Base-by-base conservation (phyloP, 1,284 basidiomycete species). In the Schizophyllum amplum region DNA sequence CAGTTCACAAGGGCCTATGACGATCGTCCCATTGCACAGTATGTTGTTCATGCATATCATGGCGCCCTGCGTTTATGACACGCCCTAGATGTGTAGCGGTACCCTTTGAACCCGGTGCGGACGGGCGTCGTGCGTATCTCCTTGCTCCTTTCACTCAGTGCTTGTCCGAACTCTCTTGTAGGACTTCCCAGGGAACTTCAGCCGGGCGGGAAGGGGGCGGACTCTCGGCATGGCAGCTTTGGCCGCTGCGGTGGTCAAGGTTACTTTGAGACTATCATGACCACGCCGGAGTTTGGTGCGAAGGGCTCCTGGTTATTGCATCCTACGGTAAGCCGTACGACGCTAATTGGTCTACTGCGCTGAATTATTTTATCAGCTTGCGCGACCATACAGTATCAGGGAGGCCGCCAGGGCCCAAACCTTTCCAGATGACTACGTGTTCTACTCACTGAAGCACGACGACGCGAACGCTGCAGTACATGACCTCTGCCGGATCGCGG, bases 241-340 rank as follows among this genome's bases (percentile, higher is more conserved):
- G 58, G 60, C 3, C 58, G 57, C 11, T 50, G 57, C 4, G 53
- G 53, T 20, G 21, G 0, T 0, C 9, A 57, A 11, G 52, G 49
- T 0, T 23, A 24, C 13, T 61, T 59, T 47, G 53, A 55, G 25
- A 61, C 60, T 2, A 58, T 56, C 1, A 22, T 61, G 52, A 61
- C 60, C 21, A 24, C 21, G 11, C 53, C 52, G 7, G 3, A 49
- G 11, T 58, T 58, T 11, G 48, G 54, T 9, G 24, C 48, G 17
- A 55, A 56, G 9, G 56, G 58, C 20, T 54, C 53, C 48, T 55
- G 53, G 5, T 25, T 61, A 1, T 47, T 61, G 1, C 50, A 55
- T 51, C 54, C 54, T 17, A 50, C 23, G 17, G 54, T 55, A 24
- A 4, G 54, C 20, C 24, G 11, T 21, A 25, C n/a, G 5, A 7